phyloP scores from a whole-genome alignment of 306 rosid species.

The Fragaria nilgerrensis region DNA sequence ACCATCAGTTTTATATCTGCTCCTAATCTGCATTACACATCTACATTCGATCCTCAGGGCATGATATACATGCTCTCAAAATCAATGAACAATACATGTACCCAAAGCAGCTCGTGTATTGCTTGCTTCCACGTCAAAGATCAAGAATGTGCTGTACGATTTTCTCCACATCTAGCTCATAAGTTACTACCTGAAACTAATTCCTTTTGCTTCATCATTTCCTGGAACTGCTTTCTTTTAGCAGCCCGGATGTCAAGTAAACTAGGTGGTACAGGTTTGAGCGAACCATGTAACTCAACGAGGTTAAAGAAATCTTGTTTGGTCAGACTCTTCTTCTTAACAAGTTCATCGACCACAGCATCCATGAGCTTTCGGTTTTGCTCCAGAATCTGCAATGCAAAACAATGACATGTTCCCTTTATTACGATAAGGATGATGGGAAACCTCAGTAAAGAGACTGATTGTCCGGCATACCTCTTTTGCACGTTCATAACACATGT shows the following conservation, averaged over 20 bases:
- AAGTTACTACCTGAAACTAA: slow-evolving; percentile 32
- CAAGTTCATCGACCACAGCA: slow-evolving; percentile 70
- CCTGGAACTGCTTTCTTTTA: slow-evolving; percentile 53
- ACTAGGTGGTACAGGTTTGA: slow-evolving; percentile 56
- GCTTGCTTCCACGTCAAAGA: slow-evolving; percentile 1
- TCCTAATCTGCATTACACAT: neutral
- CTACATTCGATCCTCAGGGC: neutral
- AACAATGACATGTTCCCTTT: slow-evolving; percentile 8
- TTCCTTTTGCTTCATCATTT: slow-evolving; percentile 35
- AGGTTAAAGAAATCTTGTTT: slow-evolving; percentile 67
- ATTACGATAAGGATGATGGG: slow-evolving; percentile 1
- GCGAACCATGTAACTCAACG: slow-evolving; percentile 69
- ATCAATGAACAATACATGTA: neutral
- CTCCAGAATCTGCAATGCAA: slow-evolving; percentile 60
- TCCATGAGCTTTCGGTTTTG: slow-evolving; percentile 72
- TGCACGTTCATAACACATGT: slow-evolving; percentile 72
- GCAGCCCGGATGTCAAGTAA: slow-evolving; percentile 67
- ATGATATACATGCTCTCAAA: neutral
- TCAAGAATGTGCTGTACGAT: neutral
- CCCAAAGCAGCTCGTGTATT: neutral
- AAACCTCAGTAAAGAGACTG: neutral
- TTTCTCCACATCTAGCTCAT: slow-evolving; percentile 12
- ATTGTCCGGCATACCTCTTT: slow-evolving; percentile 56
- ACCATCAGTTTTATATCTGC: neutral
- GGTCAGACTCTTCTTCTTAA: slow-evolving; percentile 74